A percentile compares a stretch with the other conserved stretches of the same genome.
Conservation (phyloP, 257 asterid species). For the Salvia rosmarinus region DNA sequence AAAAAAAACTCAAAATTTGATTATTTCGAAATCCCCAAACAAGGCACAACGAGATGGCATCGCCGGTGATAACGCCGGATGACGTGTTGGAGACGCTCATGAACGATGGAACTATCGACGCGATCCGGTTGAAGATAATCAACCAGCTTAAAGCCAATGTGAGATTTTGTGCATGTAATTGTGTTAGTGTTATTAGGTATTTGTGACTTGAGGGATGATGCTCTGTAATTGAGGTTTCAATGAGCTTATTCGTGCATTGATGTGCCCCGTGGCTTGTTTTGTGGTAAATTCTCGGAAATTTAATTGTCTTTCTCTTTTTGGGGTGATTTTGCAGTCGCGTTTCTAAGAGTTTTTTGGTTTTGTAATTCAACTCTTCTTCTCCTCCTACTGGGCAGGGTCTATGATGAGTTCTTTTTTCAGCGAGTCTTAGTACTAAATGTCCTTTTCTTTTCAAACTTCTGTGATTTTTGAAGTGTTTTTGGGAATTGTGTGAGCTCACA, state of each 20-base stretch:
- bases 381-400: neutral
- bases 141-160: conserved; percentile 94
- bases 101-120: conserved; percentile 94
- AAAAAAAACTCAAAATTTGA: neutral
- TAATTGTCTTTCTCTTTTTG: neutral
- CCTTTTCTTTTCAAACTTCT: neutral
- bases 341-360: neutral
- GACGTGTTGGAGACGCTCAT: conserved; percentile 88
- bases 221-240: conserved; percentile 11
- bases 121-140: conserved; percentile 81
- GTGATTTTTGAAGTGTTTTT: neutral
- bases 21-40: conserved; percentile 21
- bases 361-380: neutral
- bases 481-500: conserved; percentile 11
- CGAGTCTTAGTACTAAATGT: neutral
- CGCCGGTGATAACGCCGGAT: conserved; percentile 75
- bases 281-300: neutral
- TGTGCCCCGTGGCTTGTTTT: neutral
- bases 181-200: neutral
- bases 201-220: neutral
- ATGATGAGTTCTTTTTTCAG: neutral
- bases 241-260: neutral
- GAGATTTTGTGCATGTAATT: conserved; percentile 28
- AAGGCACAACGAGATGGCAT: conserved; percentile 43
- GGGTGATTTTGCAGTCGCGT: neutral